Evolutionary conservation across 371 early-diverging fungal genomes (phyloP).

Genomic region (Syncephalis fuscata): DNA sequence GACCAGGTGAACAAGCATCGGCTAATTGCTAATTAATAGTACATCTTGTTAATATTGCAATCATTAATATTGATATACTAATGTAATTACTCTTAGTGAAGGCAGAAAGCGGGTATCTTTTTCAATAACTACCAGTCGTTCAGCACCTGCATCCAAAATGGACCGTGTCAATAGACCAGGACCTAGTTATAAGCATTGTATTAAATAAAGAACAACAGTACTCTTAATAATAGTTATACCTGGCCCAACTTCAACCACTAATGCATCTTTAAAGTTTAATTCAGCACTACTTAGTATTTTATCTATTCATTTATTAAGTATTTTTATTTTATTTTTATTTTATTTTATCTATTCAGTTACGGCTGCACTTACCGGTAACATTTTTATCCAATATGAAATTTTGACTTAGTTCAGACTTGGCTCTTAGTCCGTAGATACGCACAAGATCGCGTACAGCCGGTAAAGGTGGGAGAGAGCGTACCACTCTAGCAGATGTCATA

Average conservation of each 20-base stretch:
- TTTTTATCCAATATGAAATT: constrained; percentile 78
- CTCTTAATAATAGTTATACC: constrained; percentile 18
- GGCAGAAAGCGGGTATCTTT: constrained; percentile 63
- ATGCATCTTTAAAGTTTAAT: constrained; percentile 30
- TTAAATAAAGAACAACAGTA: neutral
- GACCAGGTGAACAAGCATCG: constrained; percentile 18
- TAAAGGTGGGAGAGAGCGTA: constrained; percentile 27
- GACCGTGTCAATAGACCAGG: constrained; percentile 70
- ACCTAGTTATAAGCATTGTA: constrained; percentile 13
- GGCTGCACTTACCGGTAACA: constrained; percentile 35
- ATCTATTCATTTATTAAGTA: constrained; percentile 20
- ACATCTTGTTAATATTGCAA: neutral
- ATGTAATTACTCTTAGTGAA: constrained; percentile 27
- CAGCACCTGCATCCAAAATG: constrained; percentile 46
- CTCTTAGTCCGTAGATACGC: constrained; percentile 56
- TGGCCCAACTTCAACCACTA: constrained; percentile 75
- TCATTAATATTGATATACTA: neutral
- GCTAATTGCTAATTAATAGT: constrained; percentile 33
- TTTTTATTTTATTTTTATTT: neutral
- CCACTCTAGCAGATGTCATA: constrained; percentile 3
- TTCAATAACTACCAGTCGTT: constrained; percentile 54
- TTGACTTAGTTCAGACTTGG: constrained; percentile 57
- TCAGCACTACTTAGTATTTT: constrained; percentile 44
- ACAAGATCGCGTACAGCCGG: constrained; percentile 59
- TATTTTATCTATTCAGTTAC: neutral